A percentile compares a stretch with the other conserved stretches of the same genome.
Evolutionary conservation across 495 filamentous ascomycete species (phyloP).

Genomic region (Hyaloscypha bicolor): DNA sequence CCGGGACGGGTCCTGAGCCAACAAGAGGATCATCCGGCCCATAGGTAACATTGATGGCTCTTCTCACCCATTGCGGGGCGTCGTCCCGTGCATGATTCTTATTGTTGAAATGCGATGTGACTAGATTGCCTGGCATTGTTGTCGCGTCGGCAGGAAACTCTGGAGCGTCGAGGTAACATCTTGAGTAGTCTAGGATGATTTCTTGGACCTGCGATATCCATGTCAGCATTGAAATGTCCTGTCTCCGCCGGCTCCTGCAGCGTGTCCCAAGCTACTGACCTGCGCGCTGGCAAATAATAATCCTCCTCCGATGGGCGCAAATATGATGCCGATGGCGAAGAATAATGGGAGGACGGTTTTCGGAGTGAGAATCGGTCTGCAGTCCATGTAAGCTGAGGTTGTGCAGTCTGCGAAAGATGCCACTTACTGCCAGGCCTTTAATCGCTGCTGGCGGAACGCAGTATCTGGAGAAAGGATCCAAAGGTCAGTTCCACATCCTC

Average conservation of each 20-base stretch:
- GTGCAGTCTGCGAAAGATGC: constrained; percentile 4
- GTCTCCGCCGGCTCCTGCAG: background rate
- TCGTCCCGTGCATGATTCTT: constrained; percentile 28
- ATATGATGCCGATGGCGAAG: constrained; percentile 82
- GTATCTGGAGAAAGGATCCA: constrained; percentile 61
- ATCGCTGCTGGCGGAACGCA: constrained; percentile 85
- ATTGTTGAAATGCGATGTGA: constrained; percentile 67
- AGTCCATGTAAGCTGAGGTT: constrained; percentile 20
- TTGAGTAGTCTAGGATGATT: constrained; percentile 84
- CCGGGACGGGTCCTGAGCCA: constrained; percentile 1
- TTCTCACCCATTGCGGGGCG: constrained; percentile 42
- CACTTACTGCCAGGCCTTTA: constrained; percentile 93
- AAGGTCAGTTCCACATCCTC: constrained; percentile 19
- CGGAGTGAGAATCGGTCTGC: constrained; percentile 86
- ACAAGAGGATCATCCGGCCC: constrained; percentile 16
- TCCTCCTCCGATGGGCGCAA: constrained; percentile 84
- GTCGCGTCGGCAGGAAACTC: constrained; percentile 29
- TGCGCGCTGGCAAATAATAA: constrained; percentile 79
- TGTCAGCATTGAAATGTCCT: constrained; percentile 18
- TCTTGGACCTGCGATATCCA: constrained; percentile 73
- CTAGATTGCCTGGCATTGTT: constrained; percentile 55
- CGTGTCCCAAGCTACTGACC: constrained; percentile 44
- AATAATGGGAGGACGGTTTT: constrained; percentile 92
- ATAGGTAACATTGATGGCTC: constrained; percentile 18
- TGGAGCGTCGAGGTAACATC: constrained; percentile 62